These are phyloP conservation scores for Coemansia guatemalensis DNA, from an alignment of 192 early-diverging fungal genomes.

Conservation along the genomic window DNA sequence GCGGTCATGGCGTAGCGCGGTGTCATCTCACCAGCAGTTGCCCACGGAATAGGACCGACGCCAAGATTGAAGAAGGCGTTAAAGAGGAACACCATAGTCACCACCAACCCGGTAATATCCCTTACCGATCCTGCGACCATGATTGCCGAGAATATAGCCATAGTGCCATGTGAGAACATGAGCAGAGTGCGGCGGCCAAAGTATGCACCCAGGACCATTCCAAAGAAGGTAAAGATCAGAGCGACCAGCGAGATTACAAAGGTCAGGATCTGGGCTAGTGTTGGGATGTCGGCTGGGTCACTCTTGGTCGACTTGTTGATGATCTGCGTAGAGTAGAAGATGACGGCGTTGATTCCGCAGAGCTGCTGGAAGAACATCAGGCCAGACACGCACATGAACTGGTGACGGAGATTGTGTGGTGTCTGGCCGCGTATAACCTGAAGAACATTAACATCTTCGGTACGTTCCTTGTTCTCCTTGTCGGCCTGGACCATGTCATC, in stretches of 20 bases:
- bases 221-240: constrained; percentile 45
- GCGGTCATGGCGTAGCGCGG: constrained; percentile 74
- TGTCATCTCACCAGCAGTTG: constrained; percentile 73
- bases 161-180: constrained; percentile 64
- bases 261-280: constrained; percentile 52
- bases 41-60: constrained; percentile 80
- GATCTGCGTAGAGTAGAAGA: constrained; percentile 87
- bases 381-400: constrained; percentile 63
- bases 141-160: constrained; percentile 62
- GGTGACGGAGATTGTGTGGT: constrained; percentile 57
- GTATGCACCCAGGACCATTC: constrained; percentile 62
- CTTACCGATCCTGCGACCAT: constrained; percentile 64
- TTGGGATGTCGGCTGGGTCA: constrained; percentile 51
- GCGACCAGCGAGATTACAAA: constrained; percentile 53
- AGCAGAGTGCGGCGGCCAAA: constrained; percentile 73
- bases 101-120: constrained; percentile 57
- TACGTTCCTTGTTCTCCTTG: constrained; percentile 39
- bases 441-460: constrained; percentile 50
- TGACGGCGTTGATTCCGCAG: constrained; percentile 81
- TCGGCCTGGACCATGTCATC: constrained; percentile 59
- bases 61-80: constrained; percentile 79
- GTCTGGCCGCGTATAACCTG: constrained; percentile 57
- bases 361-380: constrained; percentile 81
- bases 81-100: constrained; percentile 71
- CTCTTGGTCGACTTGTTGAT: constrained; percentile 58